Conservation (phyloP, 2,329 filamentous ascomycete species). For the Nigrospora oryzae region DNA sequence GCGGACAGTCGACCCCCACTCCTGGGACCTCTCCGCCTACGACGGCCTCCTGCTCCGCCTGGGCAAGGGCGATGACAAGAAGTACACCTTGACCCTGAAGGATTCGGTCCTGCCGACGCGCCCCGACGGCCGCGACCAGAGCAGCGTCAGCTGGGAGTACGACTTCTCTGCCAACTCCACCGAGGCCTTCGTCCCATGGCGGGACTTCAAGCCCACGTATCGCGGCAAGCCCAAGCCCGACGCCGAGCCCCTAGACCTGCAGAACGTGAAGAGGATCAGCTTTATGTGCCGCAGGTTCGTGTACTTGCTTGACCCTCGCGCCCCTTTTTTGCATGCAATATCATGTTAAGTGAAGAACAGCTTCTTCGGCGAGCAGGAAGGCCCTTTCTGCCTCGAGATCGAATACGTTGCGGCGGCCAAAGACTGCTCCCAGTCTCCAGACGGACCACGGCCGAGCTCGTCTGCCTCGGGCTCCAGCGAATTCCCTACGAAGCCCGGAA, state of each 20-base stretch:
- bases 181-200: constrained; percentile 48
- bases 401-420: constrained; percentile 39
- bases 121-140: constrained; percentile 61
- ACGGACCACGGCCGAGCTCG: neutral
- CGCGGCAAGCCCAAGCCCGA: constrained; percentile 58
- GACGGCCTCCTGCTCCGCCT: constrained; percentile 52
- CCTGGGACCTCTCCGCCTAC: constrained; percentile 57
- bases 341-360: constrained; percentile 27
- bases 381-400: constrained; percentile 53
- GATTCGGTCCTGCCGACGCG: constrained; percentile 52
- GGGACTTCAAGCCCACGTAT: constrained; percentile 62
- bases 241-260: constrained; percentile 48
- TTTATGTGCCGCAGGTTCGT: constrained; percentile 75
- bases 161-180: constrained; percentile 40
- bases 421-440: neutral
- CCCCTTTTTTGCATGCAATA: neutral
- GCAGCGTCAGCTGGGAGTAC: constrained; percentile 66
- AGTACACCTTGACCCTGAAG: constrained; percentile 69
- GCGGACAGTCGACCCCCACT: constrained; percentile 50
- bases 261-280: constrained; percentile 56
- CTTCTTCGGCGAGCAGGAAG: constrained; percentile 68
- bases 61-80: constrained; percentile 48
- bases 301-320: neutral
- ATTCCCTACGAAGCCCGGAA: neutral
- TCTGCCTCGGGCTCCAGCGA: neutral